Evolutionary conservation across 2,329 filamentous ascomycete species (phyloP), one percentile per base, ranked within the genome.

Genomic region (Endothia cerciana): DNA sequence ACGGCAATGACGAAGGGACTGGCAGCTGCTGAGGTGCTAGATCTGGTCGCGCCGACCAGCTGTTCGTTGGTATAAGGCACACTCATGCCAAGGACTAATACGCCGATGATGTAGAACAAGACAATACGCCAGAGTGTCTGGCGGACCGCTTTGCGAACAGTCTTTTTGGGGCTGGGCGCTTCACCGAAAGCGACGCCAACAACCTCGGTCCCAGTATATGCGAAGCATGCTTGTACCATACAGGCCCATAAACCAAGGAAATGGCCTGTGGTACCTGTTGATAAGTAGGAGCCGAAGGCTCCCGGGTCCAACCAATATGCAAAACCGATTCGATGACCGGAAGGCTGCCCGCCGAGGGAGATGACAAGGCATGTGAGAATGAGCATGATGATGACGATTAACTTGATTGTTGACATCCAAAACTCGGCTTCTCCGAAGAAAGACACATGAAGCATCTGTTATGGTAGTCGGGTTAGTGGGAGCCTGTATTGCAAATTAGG

Each of bases 81-180:
- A 15, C 89, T 80, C 79, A 90, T 89, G 65, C 89, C 89, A 6
- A 91, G 78, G 55, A 91, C 82, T 55, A 91, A 79, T 19, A 91
- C 87, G 8, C 85, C 87, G 36, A 88, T 75, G 65, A 89, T 81
- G 77, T 91, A 91, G 79, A 91, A 91, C 76, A 90, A 81, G 67
- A 89, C 75, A 72, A 91, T 91, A 25, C 89, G 88, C 33, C 33
- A 36, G 33, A 36, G 33, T 4, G 33, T 36, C 33, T 36, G 33
- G 5, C 33, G 33, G 5, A 36, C 33, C 33, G 33, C 33, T 36
- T n/a, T n/a, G n/a, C 49, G 62, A 0, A 71, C 70, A 15, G 69
- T 77, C 61, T 71, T 73, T 49, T 74, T 72, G 15, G 81, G 81
- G 65, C 82, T 78, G 66, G 79, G 77, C 7, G 81, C 78, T 70